Conservation (phyloP, 176 grass and related monocot genomes). For the Rhynchospora tenuis region DNA sequence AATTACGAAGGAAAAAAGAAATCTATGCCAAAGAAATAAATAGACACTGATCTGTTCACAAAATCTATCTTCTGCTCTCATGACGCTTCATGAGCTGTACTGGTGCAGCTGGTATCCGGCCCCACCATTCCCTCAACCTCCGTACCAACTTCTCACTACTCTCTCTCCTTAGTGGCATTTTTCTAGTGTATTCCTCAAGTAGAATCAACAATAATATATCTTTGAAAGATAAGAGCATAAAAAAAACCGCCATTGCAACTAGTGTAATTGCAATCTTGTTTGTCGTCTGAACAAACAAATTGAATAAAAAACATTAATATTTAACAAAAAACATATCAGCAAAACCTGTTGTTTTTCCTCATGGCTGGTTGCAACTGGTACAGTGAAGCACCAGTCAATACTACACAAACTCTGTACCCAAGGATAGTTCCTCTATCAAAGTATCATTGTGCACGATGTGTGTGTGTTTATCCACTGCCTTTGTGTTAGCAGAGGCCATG, state of each 20-base stretch:
- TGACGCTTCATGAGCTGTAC: constrained; percentile 48
- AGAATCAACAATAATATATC: constrained; percentile 40
- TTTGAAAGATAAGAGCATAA: constrained; percentile 44
- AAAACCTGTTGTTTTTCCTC: not conserved
- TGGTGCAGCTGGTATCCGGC: constrained; percentile 69
- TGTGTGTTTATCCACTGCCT: not conserved
- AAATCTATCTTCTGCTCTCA: constrained; percentile 42
- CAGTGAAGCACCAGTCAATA: not conserved
- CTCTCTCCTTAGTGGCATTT: constrained; percentile 77
- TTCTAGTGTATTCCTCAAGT: constrained; percentile 77
- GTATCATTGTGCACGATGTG: not conserved
- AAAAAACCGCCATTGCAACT: constrained; percentile 26
- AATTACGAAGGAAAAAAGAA: constrained; percentile 16
- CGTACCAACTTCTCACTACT: constrained; percentile 82
- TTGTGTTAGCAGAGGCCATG: not conserved
- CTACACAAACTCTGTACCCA: not conserved
- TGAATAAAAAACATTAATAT: not conserved
- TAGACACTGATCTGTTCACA: constrained; percentile 3
- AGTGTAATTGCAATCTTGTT: constrained; percentile 47
- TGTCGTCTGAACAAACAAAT: constrained; percentile 50
- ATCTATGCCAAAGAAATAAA: not conserved
- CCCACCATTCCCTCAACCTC: constrained; percentile 83
- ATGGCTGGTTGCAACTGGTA: not conserved
- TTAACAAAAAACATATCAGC: not conserved
- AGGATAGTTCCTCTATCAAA: not conserved